Evolutionary conservation across 495 filamentous ascomycete species (phyloP).

Genomic region (Aspergillus carlsbadensis): DNA sequence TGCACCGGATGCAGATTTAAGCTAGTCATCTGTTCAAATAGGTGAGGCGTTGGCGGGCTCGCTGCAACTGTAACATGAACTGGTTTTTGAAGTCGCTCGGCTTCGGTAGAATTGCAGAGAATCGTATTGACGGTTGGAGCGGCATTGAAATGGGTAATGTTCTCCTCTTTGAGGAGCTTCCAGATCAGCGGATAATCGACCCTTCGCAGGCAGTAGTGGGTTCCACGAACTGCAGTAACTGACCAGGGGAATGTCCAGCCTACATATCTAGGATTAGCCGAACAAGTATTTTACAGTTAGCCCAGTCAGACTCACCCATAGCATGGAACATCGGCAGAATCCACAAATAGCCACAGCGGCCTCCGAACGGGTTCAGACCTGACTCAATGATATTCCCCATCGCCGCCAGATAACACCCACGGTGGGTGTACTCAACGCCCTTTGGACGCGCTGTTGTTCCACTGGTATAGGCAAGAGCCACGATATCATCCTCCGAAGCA

Average conservation of each 20-base stretch:
- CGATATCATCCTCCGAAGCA: conserved; percentile 70
- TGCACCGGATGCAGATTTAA: conserved; percentile 91
- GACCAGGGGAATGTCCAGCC: conserved; percentile 86
- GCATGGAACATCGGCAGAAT: conserved; percentile 97
- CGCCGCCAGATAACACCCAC: conserved; percentile 81
- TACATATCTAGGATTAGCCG: conserved; percentile 13
- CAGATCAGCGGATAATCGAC: conserved; percentile 94
- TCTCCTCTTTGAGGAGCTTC: conserved; percentile 77
- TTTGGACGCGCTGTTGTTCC: conserved; percentile 93
- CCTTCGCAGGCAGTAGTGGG: conserved; percentile 92
- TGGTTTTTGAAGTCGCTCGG: conserved; percentile 62
- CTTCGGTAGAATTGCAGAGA: conserved; percentile 74
- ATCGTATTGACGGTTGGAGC: conserved; percentile 96
- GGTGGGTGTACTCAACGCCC: conserved; percentile 89
- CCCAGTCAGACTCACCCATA: conserved; percentile 50
- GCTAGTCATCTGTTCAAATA: conserved; percentile 88
- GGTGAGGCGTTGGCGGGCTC: conserved; percentile 79
- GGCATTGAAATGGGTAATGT: conserved; percentile 91
- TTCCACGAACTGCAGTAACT: conserved; percentile 85
- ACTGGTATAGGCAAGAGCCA: conserved; percentile 89
- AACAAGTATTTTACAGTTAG: not conserved
- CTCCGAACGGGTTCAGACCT: conserved; percentile 67
- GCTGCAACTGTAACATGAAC: conserved; percentile 93
- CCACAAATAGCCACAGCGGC: conserved; percentile 82
- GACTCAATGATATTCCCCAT: conserved; percentile 87